These are phyloP conservation scores for Fusarium guadeloupense DNA, from an alignment of 2,329 filamentous ascomycete species.

Conservation along the genomic window DNA sequence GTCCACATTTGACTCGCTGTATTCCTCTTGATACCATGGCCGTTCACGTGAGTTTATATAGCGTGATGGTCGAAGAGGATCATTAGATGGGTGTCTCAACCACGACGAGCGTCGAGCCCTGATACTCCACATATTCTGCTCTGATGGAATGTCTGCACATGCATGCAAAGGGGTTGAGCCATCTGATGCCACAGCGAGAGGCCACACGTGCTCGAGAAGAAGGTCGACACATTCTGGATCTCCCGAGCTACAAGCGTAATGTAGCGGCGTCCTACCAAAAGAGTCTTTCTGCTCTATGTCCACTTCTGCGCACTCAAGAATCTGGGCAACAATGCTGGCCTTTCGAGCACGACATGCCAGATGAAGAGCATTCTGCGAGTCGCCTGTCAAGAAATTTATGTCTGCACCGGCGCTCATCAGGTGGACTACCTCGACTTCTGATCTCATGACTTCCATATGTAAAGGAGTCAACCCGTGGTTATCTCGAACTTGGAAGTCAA, in stretches of 20 bases:
- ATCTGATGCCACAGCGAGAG: not conserved
- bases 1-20: not conserved
- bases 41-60: rapidly evolving
- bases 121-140: conserved; percentile 24
- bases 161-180: conserved; percentile 25
- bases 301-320: not conserved
- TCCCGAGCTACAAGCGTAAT: conserved; percentile 35
- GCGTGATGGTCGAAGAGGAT: conserved; percentile 2
- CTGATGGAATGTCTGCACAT: conserved; percentile 16
- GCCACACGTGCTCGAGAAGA: conserved; percentile 19
- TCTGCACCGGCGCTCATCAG: conserved; percentile 15
- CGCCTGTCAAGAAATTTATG: conserved; percentile 12
- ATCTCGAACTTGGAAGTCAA: conserved; percentile 27
- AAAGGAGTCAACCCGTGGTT: conserved; percentile 17
- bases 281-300: conserved; percentile 27
- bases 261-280: conserved; percentile 29
- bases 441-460: conserved; percentile 32
- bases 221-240: conserved; percentile 25
- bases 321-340: conserved; percentile 13
- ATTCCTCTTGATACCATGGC: not conserved
- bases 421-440: conserved; percentile 2
- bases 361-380: conserved; percentile 31
- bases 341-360: conserved; percentile 31
- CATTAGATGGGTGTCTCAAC: not conserved
- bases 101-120: not conserved